Base-by-base conservation (phyloP, 1,284 basidiomycete species). In the Pseudozyma hubeiensis region DNA sequence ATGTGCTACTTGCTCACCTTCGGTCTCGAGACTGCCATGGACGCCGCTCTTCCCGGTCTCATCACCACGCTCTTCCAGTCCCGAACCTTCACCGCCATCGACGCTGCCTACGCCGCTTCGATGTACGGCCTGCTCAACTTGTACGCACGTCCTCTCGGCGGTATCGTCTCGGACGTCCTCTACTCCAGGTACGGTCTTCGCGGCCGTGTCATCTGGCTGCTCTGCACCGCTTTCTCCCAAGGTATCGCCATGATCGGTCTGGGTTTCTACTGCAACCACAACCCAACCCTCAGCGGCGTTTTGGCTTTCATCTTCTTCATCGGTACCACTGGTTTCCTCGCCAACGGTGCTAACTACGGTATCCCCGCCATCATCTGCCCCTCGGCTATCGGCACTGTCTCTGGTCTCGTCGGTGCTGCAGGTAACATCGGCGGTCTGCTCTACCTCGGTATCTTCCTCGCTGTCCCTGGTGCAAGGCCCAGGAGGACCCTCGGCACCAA, bases 1-100 rank as follows among this genome's bases (percentile, higher is more conserved):
- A 76, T 89, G 11, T 87, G 86, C 16, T 90, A 90, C 74, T 69
- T 78, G 58, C 74, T 78, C 61, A 73, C 76, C 19, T 90, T 90
- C 65, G 90, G 90, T 0, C 87, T 87, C 48, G 89, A 90, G 77
- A 86, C 90, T 3, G 87, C 87, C 1, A 86, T 91, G 41, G 88
- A 91, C 65, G 87, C 88, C 9, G 87, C 88, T 56, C 84, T 90
- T 56, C 87, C 88, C 14, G 87, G 86, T 60, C 85, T 89, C 19
- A 81, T 90, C 31, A 87, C 86, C 62, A 83, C 68, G 2, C 81
- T 88, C 33, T 87, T 86, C 77, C 55, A 68, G 31, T 63, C 54
- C 29, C 69, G 75, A 3, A 75, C 74, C 2, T 86, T 88, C 62
- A 86, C 86, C 52, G 88, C 89, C 9, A 89, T 89, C 30, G 90